These are phyloP conservation scores for Afroboletus lepidellus DNA, from an alignment of 1,284 basidiomycete species.

Conservation along the genomic window DNA sequence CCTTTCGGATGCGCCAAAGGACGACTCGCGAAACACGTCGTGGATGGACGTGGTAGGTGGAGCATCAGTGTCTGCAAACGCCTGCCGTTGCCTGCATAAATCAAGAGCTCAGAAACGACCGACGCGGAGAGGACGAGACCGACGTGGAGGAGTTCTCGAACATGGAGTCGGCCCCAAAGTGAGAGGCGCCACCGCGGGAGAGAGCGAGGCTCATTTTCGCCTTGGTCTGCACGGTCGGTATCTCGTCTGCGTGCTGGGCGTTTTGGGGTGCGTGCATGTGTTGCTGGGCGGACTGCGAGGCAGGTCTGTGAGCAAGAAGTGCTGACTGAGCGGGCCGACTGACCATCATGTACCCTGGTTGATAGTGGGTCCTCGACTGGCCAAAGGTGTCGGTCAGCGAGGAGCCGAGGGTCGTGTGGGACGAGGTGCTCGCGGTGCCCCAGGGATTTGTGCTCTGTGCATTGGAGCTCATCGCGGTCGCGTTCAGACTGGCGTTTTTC, in stretches of 20 bases:
- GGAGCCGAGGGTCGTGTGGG: constrained; percentile 20
- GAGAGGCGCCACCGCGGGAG: constrained; percentile 56
- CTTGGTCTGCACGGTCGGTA: constrained; percentile 69
- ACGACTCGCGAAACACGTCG: constrained; percentile 62
- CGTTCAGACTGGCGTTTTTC: constrained; percentile 4
- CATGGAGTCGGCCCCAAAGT: constrained; percentile 79
- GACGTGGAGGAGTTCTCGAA: constrained; percentile 65
- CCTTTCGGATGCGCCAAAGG: constrained; percentile 29
- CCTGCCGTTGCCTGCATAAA: constrained; percentile 51
- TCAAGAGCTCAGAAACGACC: constrained; percentile 8
- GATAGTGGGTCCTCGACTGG: constrained; percentile 70
- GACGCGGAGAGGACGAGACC: constrained; percentile 11
- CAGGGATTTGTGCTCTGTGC: constrained; percentile 25
- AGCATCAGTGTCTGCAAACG: constrained; percentile 67
- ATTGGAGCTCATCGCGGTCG: constrained; percentile 26
- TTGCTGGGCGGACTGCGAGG: constrained; percentile 55
- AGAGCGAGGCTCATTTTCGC: constrained; percentile 71
- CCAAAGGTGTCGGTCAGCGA: constrained; percentile 53
- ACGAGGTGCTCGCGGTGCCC: constrained; percentile 25
- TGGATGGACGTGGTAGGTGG: constrained; percentile 68
- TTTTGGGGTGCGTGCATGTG: constrained; percentile 55
- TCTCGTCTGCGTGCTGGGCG: constrained; percentile 63
- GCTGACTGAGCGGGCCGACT: constrained; percentile 10
- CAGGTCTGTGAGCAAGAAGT: background rate
- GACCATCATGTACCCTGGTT: constrained; percentile 75